Base-by-base conservation (phyloP, 169 alveolate species). In the Besnoitia besnoiti region DNA sequence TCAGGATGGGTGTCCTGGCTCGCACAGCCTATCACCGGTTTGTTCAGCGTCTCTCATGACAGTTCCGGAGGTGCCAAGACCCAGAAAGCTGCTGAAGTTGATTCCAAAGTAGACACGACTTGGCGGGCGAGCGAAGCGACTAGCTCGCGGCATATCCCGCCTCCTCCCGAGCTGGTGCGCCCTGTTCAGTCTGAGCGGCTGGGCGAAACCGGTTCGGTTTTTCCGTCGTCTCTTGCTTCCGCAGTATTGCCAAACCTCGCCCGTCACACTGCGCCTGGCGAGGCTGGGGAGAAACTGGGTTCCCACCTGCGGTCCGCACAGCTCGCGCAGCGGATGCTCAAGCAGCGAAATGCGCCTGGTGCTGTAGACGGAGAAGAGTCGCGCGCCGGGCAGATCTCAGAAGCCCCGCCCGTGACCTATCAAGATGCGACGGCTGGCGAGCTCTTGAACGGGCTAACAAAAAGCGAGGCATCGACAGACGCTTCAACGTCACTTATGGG, bases 1-100 rank as follows among this genome's bases (percentile, higher is more conserved):
- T 39, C 80, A 67, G 80, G 80, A 21, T 67, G 80, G 80, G 24
- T 67, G 10, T 67, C 80, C 0, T 67, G 80, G 80, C 80, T 67
- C 5, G 80, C 80, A n/a, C 80, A 67, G 46, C 80, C 80, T 30
- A 67, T 67, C 10, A 67, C 80, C 24, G 80, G 80, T 35, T 67
- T 67, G 44, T 67, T 67, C 80, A 19, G 42, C 46, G 0, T 30
- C 30, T 24, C 80, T 0, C 27, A n/a, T 0, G 46, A 33, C 14
- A n/a, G 47, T 33, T 19, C 44, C 40, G 33, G 33, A n/a, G 80
- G 27, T 8, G 47, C 19, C 40, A 19, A 19, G 24, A 33, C 77
- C 39, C 12, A 62, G 42, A 67, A 0, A 10, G 46, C 14, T 35
- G 14, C 27, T 67, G 24, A 24, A 21, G 80, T 67, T 55, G 35